Percentiles rank a stretch among this genome's conserved stretches.
These are phyloP conservation scores for Zoysia japonica DNA, from an alignment of 176 grass and related monocot genomes.

Conservation along the genomic window DNA sequence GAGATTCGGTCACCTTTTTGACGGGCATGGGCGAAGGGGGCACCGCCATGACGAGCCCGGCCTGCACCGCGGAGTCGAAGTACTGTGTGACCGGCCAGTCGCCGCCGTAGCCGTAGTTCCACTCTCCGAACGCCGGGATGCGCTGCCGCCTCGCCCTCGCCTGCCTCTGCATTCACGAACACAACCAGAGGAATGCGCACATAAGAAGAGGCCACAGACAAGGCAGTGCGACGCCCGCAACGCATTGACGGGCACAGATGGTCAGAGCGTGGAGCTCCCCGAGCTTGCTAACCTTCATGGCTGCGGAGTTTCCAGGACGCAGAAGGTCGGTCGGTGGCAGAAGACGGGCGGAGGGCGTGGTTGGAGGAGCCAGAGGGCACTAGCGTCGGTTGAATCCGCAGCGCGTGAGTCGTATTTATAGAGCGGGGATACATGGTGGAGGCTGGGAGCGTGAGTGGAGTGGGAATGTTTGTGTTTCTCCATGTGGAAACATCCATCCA, in stretches of 20 bases:
- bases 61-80: slow-evolving; percentile 43
- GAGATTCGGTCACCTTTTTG: slow-evolving; percentile 33
- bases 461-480: slow-evolving; percentile 2
- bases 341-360: neutral
- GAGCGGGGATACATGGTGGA: no score
- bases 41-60: slow-evolving; percentile 16
- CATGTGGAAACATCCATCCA: neutral
- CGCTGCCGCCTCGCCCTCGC: slow-evolving; percentile 35
- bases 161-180: slow-evolving; percentile 6
- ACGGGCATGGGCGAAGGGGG: slow-evolving; percentile 25
- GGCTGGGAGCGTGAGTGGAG: neutral
- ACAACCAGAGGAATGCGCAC: no score
- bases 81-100: slow-evolving; percentile 50
- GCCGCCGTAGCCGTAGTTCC: slow-evolving; percentile 43
- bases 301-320: no score
- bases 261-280: no score
- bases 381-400: no score
- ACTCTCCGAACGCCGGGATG: slow-evolving; percentile 56
- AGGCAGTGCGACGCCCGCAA: no score
- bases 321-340: no score
- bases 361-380: no score
- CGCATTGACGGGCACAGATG: no score
- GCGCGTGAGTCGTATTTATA: neutral
- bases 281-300: no score
- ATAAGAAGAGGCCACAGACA: no score